Evolutionary conservation across 2,329 filamentous ascomycete genomes (phyloP).

Genomic region (Colletotrichum somersetense): DNA sequence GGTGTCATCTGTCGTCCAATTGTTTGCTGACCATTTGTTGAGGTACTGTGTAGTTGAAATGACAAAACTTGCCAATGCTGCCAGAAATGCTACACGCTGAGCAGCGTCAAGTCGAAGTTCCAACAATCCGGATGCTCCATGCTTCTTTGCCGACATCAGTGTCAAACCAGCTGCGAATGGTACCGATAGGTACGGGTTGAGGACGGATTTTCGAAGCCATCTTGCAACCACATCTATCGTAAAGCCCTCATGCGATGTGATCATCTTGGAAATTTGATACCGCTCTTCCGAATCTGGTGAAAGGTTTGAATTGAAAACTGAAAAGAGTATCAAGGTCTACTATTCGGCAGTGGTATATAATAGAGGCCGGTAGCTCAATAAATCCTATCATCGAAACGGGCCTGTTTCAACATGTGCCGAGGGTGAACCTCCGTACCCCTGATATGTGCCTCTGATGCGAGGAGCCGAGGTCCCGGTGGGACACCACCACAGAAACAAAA

Average conservation of each 20-base stretch:
- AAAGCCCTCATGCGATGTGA: conserved; percentile 44
- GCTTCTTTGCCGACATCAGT: conserved; percentile 18
- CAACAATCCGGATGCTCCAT: conserved; percentile 10
- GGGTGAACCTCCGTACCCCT: conserved; percentile 1
- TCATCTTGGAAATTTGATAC: not conserved
- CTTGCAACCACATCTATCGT: conserved; percentile 45
- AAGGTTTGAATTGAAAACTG: no score
- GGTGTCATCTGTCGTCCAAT: conserved; percentile 43
- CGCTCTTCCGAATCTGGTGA: no score
- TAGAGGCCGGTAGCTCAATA: not conserved
- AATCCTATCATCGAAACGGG: conserved; percentile 24
- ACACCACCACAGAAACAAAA: conserved; percentile 5
- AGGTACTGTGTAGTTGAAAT: conserved; percentile 45
- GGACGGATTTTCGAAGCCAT: conserved; percentile 41
- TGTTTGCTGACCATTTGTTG: conserved; percentile 45
- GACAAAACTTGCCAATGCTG: conserved; percentile 38
- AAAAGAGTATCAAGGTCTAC: not conserved
- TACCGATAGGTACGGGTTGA: conserved; percentile 43
- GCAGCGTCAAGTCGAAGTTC: conserved; percentile 9
- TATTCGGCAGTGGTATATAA: not conserved
- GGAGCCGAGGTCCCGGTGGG: conserved; percentile 18
- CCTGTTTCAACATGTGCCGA: conserved; percentile 33
- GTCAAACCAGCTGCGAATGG: conserved; percentile 41
- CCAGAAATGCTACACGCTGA: conserved; percentile 25
- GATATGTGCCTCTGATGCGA: not conserved